phyloP scores from a whole-genome alignment of 768 basidiomycete genomes.

The Tremella yokohamensis region DNA sequence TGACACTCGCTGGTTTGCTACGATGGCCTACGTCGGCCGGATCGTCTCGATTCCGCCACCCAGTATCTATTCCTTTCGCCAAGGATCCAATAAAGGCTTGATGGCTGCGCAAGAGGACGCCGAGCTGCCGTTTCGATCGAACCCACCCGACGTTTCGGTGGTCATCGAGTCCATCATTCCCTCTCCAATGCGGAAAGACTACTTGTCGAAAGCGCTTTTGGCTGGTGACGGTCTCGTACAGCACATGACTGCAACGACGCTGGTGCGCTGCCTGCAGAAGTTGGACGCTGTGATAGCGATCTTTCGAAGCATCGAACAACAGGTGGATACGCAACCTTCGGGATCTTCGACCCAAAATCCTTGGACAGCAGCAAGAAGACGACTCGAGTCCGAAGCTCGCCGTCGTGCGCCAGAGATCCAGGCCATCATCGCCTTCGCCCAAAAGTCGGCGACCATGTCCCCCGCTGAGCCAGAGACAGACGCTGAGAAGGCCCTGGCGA shows the following conservation, averaged over 20 bases:
- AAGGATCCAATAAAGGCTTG: conserved; percentile 20
- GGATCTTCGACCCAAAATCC: conserved; percentile 54
- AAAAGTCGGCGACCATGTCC: conserved; percentile 54
- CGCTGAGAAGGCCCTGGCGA: conserved; percentile 49
- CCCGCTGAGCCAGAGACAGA: conserved; percentile 51
- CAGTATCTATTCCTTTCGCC: conserved; percentile 60
- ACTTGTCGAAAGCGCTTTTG: conserved; percentile 78
- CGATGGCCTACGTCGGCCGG: conserved; percentile 74
- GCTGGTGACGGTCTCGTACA: conserved; percentile 71
- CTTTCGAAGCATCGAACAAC: conserved; percentile 57
- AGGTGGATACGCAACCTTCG: conserved; percentile 63
- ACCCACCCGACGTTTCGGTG: conserved; percentile 67
- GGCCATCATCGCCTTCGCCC: conserved; percentile 77
- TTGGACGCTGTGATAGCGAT: conserved; percentile 58
- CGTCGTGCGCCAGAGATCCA: conserved; percentile 79
- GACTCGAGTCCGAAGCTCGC: conserved; percentile 72
- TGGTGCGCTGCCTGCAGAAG: conserved; percentile 73
- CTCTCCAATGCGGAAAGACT: conserved; percentile 62
- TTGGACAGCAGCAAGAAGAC: conserved; percentile 65
- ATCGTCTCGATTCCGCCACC: conserved; percentile 77
- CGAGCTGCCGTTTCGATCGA: conserved; percentile 54
- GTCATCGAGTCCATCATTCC: conserved; percentile 80
- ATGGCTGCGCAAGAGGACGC: not conserved
- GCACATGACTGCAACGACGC: conserved; percentile 73
- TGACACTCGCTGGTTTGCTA: conserved; percentile 68